Base-by-base conservation (phyloP, 2,329 filamentous ascomycete species). In the Sporothrix pseudoabietina region DNA sequence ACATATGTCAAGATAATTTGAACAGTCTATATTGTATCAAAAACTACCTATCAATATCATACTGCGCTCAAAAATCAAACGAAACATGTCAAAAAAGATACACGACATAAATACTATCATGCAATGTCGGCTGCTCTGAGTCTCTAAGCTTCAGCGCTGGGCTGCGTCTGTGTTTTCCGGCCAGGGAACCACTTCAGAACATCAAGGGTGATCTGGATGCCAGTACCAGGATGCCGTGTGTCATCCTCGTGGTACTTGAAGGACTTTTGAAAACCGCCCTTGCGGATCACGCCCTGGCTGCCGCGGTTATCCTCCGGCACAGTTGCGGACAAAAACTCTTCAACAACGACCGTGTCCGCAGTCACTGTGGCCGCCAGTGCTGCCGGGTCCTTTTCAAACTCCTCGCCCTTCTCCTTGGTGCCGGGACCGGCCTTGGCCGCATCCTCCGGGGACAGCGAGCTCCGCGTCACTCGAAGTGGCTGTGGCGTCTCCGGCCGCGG, bases 241-340 rank as follows among this genome's bases (percentile, higher is more conserved):
- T 81, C 79, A 4, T 75, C 72, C 66, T 80, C 81, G 47, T 77
- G 75, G 80, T 82, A 86, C 35, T 76, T 79, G 76, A 84, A 83
- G 59, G 83, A 83, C 52, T 83, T 77, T 76, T 81, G 80, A 75
- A 91, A 89, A 0, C 89, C 89, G 16, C 78, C 80, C 78, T 90
- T 91, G 66, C 79, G 77, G 72, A 92, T 76, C 8, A 92, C 86
- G 3, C 83, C 83, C 73, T 85, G 84, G 76, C 90, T 92, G 3
- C 81, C 82, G 8, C 74, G 72, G 76, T 92, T 90, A 14, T 79
- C 78, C 0, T 79, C 79, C 52, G 86, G 83, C 10, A 87, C 86
- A 7, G 87, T 79, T 1, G 86, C 87, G 22, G 81, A 77, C 59
- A 89, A 74, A 65, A 80, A 77, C 78, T 87, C 85, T 39, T 78